These are phyloP conservation scores for Pseudocercospora fuligena DNA, from an alignment of 2,329 filamentous ascomycete species.

Conservation along the genomic window DNA sequence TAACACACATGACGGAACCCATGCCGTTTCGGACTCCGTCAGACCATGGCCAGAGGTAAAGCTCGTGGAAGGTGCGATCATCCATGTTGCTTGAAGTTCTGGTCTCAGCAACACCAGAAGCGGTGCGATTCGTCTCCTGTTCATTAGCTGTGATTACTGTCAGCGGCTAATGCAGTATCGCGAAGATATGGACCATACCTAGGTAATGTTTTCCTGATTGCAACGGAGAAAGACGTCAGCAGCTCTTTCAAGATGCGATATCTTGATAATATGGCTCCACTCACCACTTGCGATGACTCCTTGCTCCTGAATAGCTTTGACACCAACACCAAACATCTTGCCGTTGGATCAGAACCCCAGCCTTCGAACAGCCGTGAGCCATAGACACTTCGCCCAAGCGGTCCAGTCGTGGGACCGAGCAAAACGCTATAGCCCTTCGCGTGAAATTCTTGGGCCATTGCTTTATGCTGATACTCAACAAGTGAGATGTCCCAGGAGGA, in stretches of 20 bases:
- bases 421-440: slow-evolving; percentile 23
- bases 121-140: too few relatives aligned
- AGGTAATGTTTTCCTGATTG: neutral
- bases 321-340: slow-evolving; percentile 53
- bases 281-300: slow-evolving; percentile 11
- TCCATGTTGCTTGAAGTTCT: neutral
- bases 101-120: too few relatives aligned
- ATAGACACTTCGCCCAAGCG: slow-evolving; percentile 6
- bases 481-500: slow-evolving; percentile 28
- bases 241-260: too few relatives aligned
- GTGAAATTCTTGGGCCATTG: slow-evolving; percentile 23
- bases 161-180: neutral
- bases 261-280: too few relatives aligned
- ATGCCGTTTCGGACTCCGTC: neutral
- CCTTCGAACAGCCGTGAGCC: slow-evolving; percentile 52
- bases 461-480: slow-evolving; percentile 19
- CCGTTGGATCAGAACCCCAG: slow-evolving; percentile 70
- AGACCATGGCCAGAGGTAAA: neutral
- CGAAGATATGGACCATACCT: neutral
- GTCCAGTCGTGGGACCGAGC: slow-evolving; percentile 16
- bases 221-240: neutral
- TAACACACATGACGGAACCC: slow-evolving; percentile 1
- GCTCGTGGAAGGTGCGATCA: slow-evolving; percentile 1
- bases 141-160: too few relatives aligned
- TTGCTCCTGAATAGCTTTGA: slow-evolving; percentile 56